These are phyloP conservation scores for Ophiostoma himal-ulmi DNA, from an alignment of 2,329 filamentous ascomycete genomes.

Conservation along the genomic window DNA sequence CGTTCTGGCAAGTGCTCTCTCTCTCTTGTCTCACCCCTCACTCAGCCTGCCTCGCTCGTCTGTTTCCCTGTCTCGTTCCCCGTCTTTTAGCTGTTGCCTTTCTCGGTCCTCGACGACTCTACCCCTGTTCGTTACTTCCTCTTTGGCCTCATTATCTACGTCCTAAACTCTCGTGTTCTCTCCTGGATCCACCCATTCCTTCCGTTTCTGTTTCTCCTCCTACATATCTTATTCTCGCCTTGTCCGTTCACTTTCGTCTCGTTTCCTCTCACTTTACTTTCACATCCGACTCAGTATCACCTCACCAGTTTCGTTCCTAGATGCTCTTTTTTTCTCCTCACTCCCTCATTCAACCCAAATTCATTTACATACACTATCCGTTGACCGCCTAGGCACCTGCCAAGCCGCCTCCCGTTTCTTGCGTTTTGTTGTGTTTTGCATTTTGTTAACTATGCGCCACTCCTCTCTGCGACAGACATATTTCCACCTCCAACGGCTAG, in stretches of 20 bases:
- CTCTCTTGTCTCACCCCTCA: background rate
- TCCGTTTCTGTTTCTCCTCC: constrained; percentile 6
- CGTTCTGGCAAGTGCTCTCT: constrained; percentile 12
- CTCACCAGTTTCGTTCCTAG: background rate
- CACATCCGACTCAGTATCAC: background rate
- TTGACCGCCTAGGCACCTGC: background rate
- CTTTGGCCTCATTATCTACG: background rate
- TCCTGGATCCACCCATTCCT: constrained; percentile 4
- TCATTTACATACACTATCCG: background rate
- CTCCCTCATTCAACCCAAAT: background rate
- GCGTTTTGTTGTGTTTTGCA: constrained; percentile 3
- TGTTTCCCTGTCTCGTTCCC: background rate
- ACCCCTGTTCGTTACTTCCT: background rate
- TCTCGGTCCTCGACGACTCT: background rate
- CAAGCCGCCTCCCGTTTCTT: background rate
- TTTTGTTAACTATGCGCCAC: background rate
- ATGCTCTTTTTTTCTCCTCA: background rate
- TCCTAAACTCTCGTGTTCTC: constrained; percentile 5
- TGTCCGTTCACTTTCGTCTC: background rate
- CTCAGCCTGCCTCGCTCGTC: background rate
- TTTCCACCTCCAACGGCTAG: background rate
- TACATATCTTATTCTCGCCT: constrained; percentile 9
- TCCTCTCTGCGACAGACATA: background rate
- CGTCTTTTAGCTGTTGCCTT: constrained; percentile 3
- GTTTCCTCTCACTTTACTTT: background rate